Evolutionary conservation across 2,329 filamentous ascomycete species (phyloP), one percentile per base, ranked within the genome.

Genomic region (Fusarium hostae): DNA sequence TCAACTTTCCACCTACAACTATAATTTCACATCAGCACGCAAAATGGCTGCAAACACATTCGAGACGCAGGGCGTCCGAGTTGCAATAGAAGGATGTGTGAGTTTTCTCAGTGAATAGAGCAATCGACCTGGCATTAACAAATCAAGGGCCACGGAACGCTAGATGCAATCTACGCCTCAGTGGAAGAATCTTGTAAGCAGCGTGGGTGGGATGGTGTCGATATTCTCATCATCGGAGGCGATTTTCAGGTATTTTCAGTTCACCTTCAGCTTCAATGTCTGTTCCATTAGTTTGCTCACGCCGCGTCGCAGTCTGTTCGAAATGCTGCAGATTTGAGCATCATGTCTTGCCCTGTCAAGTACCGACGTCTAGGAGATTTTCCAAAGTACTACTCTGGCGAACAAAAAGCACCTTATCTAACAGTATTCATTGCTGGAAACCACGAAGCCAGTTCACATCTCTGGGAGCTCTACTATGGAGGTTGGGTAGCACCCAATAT

Each of bases 401-500:
- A 84, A 22, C 89, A 89, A 60, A 88, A 81, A 45, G 96, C 96
- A 1, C 96, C 96, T 0, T 97, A 94, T 78, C 86, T 97, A 48
- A 99, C 96, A 20, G 85, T 98, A 47, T 98, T 98, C 82, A 91
- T 97, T 55, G 95, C 91, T 45, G 96, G 96, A 5, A 99, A 99
- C 79, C 96, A 99, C 78, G 96, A 99, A 83, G 95, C 96, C 1
- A 93, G 93, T 77, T 94, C 93, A 55, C 90, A 98, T 81, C 85
- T 97, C 9, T 96, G 91, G 85, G 96, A 99, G 82, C 88, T 99
- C 1, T 97, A 94, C 83, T 97, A 98, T 79, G 96, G 96, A 56
- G 96, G 96, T 55, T 99, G 96, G 96, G 96, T 94, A 9, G 95
- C 95, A 11, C 94, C 94, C 12, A 97, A 96, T 74, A 98, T 99